Base-by-base conservation (phyloP, 2,329 filamentous ascomycete species). In the Exophiala calicioides region DNA sequence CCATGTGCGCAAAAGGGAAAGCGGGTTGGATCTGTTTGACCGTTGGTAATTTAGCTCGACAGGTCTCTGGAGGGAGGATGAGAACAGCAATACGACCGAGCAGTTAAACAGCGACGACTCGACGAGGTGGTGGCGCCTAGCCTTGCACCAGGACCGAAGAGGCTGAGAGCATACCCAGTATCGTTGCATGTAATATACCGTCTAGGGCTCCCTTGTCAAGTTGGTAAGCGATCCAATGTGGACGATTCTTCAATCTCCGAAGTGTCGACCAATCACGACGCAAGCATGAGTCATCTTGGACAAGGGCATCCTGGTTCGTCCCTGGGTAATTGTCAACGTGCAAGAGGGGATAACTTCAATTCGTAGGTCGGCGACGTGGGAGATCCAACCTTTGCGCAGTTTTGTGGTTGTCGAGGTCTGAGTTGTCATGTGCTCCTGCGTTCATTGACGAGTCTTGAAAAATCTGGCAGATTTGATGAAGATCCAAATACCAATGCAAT, bases 291-390 rank as follows among this genome's bases (percentile, higher is more conserved):
- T 12, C 5, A 31, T 19, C 37, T 10, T 16, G 37, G 15, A 18
- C 20, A 20, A 15, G 30, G 26, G 20, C n/a, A 21, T 20, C 16
- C 7, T 21, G n/a, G 18, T 40, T 13, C 23, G 18, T 47, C 39
- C 9, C 19, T 23, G 32, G 35, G 24, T 33, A 26, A 42, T 35
- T 34, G 32, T 44, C 34, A 52, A 47, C 39, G 43, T 52, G 48
- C 43, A 13, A 15, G 5, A 5, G 5, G 29, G 12, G 29, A 7
- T 13, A 15, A 5, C 5, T 31, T 12, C 5, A 12, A 31, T 31
- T 31, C 5, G 29, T 5, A 31, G 29, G n/a, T 5, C 29, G 29
- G 29, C 29, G 29, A 31, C 5, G 12, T 31, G n/a, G n/a, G 29
- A 15, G n/a, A 31, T 31, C n/a, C 12, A 13, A 15, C 12, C 29